Evolutionary conservation across 2,329 filamentous ascomycete species (phyloP), one percentile per base, ranked within the genome.

Genomic region (Trichoderma polysporum): DNA sequence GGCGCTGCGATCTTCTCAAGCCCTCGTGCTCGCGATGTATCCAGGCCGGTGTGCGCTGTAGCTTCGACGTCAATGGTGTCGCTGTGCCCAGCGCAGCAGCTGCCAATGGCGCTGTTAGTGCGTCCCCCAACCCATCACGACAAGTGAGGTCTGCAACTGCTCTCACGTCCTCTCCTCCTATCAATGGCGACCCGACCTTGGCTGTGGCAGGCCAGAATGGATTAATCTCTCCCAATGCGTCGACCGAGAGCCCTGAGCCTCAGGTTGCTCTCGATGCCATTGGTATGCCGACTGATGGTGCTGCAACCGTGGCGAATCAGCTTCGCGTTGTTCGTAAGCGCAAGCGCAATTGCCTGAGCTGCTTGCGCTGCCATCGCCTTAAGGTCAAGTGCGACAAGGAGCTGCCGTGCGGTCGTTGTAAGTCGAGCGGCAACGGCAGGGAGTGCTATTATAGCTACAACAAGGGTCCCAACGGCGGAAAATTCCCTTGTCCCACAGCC

Each of bases 381-480:
- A 79, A 79, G 60, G 76, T 79, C 53, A 79, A 78, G 65, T 79
- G 77, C 61, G 77, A 79, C 70, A 79, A 78, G 69, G 75, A 77
- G 67, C 69, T 78, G 53, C 77, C 77, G 3, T 79, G 77, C 52
- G 75, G 74, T 2, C 74, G 77, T 2, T 79, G 77, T 70, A 75
- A 74, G 60, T 69, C 71, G 8, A 78, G 75, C 37, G 76, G 76
- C 25, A 77, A 78, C 53, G 76, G 73, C 12, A 69, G 75, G 12
- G 75, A 77, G 37, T 79, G 77, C 67, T 78, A 77, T 66, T 79
- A 78, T 66, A 78, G 71, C 66, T 77, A 75, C 70, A 78, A 77
- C 71, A 78, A 78, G 66, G 76, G 76, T 1, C 74, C 75, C 45
- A 78, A 78, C 58, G 74, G 74, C 27, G 76, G 76, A 68, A 77